These are phyloP conservation scores for Trametes polyzona DNA, from an alignment of 1,284 basidiomycete genomes.

Conservation along the genomic window DNA sequence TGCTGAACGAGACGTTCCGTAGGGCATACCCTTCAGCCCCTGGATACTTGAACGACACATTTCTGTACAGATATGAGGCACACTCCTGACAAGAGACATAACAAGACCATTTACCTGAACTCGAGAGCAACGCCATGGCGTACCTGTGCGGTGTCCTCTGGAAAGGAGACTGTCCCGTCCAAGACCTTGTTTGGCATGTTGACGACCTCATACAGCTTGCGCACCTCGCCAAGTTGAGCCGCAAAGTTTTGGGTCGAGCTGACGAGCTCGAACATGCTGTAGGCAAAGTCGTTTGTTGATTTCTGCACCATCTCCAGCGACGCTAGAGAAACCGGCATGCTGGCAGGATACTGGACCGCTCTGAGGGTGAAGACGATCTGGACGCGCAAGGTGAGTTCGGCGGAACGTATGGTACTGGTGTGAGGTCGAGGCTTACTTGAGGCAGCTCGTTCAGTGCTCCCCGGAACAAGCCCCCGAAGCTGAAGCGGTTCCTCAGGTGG, in stretches of 20 bases:
- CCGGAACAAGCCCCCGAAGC: conserved; percentile 45
- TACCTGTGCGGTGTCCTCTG: conserved; percentile 59
- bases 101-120: conserved; percentile 68
- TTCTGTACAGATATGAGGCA: conserved; percentile 39
- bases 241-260: conserved; percentile 59
- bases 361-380: conserved; percentile 75
- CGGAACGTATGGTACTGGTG: not conserved
- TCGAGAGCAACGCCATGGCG: conserved; percentile 63
- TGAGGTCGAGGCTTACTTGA: conserved; percentile 46
- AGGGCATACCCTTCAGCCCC: conserved; percentile 60
- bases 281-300: conserved; percentile 58
- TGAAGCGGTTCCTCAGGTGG: not conserved
- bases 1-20: conserved; percentile 69
- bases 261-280: conserved; percentile 55
- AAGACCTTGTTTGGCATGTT: conserved; percentile 61
- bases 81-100: not conserved
- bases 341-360: conserved; percentile 67
- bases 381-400: not conserved
- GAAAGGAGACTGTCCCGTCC: conserved; percentile 62
- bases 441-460: conserved; percentile 64
- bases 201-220: conserved; percentile 65
- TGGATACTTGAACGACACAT: conserved; percentile 77
- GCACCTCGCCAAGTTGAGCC: conserved; percentile 56
- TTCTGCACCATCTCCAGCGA: conserved; percentile 71
- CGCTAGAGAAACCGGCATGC: conserved; percentile 72